A percentile compares a stretch with the other conserved stretches of the same genome.
Conservation (phyloP, 1,284 basidiomycete genomes). For the Meripilus lineatus region DNA sequence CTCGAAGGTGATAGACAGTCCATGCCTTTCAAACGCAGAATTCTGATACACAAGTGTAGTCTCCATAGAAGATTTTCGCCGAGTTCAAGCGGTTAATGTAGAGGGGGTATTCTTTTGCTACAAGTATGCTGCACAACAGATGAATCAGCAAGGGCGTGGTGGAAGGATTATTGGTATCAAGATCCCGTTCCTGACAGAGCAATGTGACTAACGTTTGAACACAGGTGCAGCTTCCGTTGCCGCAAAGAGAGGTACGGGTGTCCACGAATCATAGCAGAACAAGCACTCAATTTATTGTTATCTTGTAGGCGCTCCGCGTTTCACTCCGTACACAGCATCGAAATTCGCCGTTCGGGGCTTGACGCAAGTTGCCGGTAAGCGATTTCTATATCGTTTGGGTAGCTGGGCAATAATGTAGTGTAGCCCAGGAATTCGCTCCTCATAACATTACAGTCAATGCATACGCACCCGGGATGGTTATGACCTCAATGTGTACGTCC, state of each 20-base stretch:
- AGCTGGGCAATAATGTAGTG: constrained; percentile 5
- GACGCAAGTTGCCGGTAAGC: constrained; percentile 20
- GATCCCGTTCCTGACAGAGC: background rate
- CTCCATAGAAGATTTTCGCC: constrained; percentile 15
- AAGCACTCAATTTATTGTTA: background rate
- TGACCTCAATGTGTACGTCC: constrained; percentile 19
- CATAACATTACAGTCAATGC: constrained; percentile 24
- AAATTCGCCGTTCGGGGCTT: constrained; percentile 26
- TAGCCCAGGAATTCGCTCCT: constrained; percentile 16
- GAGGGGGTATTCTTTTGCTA: constrained; percentile 24
- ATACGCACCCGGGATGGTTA: constrained; percentile 23
- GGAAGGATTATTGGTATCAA: constrained; percentile 23
- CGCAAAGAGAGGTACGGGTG: constrained; percentile 4
- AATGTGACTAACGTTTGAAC: background rate
- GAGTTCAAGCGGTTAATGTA: constrained; percentile 20
- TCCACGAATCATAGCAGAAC: background rate
- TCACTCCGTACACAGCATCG: constrained; percentile 12
- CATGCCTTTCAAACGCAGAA: background rate
- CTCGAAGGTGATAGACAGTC: constrained; percentile 15
- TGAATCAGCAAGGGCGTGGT: constrained; percentile 24
- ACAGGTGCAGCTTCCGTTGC: constrained; percentile 7
- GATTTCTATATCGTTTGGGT: background rate
- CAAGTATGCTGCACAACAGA: constrained; percentile 24
- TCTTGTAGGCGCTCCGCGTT: constrained; percentile 1
- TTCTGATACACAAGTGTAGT: constrained; percentile 1